A percentile compares a stretch with the other conserved stretches of the same genome.
Evolutionary conservation across 176 grass and related monocot genomes (phyloP).

Genomic region (Pontederia crassipes): DNA sequence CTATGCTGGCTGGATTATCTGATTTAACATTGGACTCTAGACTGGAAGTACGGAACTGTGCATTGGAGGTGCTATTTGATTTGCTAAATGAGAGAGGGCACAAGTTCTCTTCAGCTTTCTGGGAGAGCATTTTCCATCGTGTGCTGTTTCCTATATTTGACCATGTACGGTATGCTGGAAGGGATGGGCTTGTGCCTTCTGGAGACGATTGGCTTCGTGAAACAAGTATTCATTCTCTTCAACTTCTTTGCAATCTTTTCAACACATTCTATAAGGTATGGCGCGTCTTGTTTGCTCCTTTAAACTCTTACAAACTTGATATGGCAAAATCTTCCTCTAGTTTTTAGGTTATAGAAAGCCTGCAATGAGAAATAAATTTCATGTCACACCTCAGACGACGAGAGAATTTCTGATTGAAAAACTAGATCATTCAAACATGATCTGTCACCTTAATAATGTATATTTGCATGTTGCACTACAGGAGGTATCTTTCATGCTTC

Average conservation of each 20-base stretch:
- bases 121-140: conserved; percentile 98
- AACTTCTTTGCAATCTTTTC: conserved; percentile 97
- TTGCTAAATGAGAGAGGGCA: conserved; percentile 98
- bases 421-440: not conserved
- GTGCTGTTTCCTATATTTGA: conserved; percentile 98
- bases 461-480: conserved; percentile 16
- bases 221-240: conserved; percentile 95
- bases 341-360: not conserved
- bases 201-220: conserved; percentile 95
- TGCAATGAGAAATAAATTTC: not conserved
- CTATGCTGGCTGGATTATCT: conserved; percentile 97
- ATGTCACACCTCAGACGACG: no score
- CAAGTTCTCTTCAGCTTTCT: conserved; percentile 95
- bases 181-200: conserved; percentile 63
- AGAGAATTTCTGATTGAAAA: no score
- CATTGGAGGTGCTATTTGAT: conserved; percentile 96
- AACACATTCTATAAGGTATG: conserved; percentile 97
- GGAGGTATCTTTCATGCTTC: conserved; percentile 99
- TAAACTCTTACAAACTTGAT: not conserved
- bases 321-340: not conserved
- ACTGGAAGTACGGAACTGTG: conserved; percentile 91
- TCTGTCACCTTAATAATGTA: conserved; percentile 19
- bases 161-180: conserved; percentile 93
- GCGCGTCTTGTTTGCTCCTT: not conserved
- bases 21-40: conserved; percentile 94